Evolutionary conservation across 441 rosid species (phyloP).

Genomic region (Cnidoscolus chayamansa): DNA sequence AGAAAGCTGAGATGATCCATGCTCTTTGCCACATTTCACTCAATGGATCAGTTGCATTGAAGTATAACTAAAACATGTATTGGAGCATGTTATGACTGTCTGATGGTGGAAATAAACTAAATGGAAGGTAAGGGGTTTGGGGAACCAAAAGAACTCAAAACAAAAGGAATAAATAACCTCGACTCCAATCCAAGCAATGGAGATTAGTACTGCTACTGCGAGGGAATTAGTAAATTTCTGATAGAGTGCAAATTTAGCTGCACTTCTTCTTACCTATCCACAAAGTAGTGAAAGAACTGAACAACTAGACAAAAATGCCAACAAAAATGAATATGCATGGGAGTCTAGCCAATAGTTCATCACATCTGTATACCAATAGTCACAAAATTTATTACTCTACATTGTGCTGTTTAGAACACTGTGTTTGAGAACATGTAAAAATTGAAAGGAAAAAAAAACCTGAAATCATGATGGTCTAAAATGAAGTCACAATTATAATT

Average conservation of each 20-base stretch:
- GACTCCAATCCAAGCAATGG: constrained; percentile 51
- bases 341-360: neutral
- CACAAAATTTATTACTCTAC: neutral
- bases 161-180: constrained; percentile 33
- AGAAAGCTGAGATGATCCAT: constrained; percentile 57
- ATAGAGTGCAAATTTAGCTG: constrained; percentile 1
- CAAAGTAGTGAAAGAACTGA: neutral
- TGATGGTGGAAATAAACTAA: neutral
- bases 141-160: neutral
- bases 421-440: too few species aligned
- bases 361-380: neutral
- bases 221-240: constrained; percentile 21
- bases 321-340: neutral
- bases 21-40: constrained; percentile 51
- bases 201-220: constrained; percentile 46
- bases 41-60: constrained; percentile 50
- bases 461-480: too few species aligned
- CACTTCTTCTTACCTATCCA: neutral
- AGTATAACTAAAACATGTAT: constrained; percentile 34
- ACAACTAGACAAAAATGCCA: neutral
- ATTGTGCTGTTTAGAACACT: neutral
- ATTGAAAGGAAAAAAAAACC: too few species aligned
- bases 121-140: neutral
- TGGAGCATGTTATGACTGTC: too few species aligned
- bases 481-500: too few species aligned